phyloP scores from a whole-genome alignment of 495 filamentous ascomycete genomes.

The Penicillium alfredii region DNA sequence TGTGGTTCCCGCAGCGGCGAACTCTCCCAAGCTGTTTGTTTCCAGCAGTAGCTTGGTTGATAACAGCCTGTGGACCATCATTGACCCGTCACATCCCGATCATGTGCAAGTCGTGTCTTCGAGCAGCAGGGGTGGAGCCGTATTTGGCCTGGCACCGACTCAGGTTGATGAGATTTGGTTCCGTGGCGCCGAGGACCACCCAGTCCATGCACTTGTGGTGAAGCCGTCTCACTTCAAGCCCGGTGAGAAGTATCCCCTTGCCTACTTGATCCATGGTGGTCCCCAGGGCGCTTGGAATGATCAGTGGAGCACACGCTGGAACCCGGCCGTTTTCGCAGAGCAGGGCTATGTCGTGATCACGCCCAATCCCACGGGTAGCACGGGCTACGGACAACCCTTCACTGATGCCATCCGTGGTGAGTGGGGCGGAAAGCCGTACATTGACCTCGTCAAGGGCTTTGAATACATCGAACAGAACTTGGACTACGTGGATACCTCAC shows the following conservation, averaged over 20 bases:
- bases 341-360: slow-evolving; percentile 83
- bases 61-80: slow-evolving; percentile 59
- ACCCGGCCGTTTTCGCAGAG: slow-evolving; percentile 84
- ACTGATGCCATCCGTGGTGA: slow-evolving; percentile 67
- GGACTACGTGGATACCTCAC: slow-evolving; percentile 65
- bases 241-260: slow-evolving; percentile 70
- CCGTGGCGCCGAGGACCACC: slow-evolving; percentile 51
- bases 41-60: slow-evolving; percentile 63
- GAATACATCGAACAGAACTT: slow-evolving; percentile 69
- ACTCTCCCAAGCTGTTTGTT: slow-evolving; percentile 52
- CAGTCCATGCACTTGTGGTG: slow-evolving; percentile 73
- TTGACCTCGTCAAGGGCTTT: slow-evolving; percentile 74
- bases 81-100: slow-evolving; percentile 44
- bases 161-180: slow-evolving; percentile 72
- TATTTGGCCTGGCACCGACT: slow-evolving; percentile 58
- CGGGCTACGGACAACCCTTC: slow-evolving; percentile 76
- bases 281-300: slow-evolving; percentile 83
- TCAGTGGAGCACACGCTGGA: slow-evolving; percentile 84
- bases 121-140: slow-evolving; percentile 57
- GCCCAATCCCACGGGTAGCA: slow-evolving; percentile 86
- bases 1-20: slow-evolving; percentile 45
- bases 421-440: slow-evolving; percentile 78
- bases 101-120: slow-evolving; percentile 53
- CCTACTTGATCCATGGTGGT: slow-evolving; percentile 82
- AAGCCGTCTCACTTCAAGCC: slow-evolving; percentile 74